Evolutionary conservation across 352 stramenopile species (phyloP).

Genomic region (Hyaloperonospora brassicae): DNA sequence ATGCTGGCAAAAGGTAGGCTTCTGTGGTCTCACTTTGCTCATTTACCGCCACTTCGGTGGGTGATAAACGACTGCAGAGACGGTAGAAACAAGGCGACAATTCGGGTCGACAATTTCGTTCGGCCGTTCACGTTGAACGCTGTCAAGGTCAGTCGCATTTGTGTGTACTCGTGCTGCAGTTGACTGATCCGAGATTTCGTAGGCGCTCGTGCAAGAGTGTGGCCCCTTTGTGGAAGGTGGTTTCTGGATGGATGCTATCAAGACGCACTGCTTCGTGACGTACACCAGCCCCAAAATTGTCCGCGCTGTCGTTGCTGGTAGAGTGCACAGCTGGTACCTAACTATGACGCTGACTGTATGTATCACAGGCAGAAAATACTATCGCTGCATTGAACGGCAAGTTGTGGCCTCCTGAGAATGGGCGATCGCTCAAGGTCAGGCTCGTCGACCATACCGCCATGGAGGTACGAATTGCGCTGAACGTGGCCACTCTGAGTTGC

Average conservation of each 20-base stretch:
- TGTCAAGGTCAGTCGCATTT: constrained; percentile 41
- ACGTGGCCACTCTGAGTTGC: background rate
- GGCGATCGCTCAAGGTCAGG: constrained; percentile 32
- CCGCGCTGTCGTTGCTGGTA: constrained; percentile 5
- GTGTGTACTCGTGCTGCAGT: background rate
- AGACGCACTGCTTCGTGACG: constrained; percentile 83
- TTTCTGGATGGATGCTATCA: constrained; percentile 86
- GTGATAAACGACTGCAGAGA: constrained; percentile 2
- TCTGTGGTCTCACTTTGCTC: constrained; percentile 2
- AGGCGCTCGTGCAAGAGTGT: constrained; percentile 51
- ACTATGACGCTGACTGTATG: background rate
- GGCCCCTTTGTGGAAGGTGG: constrained; percentile 55
- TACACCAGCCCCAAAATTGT: constrained; percentile 46
- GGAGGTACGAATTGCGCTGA: constrained; percentile 24
- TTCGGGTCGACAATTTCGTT: constrained; percentile 70
- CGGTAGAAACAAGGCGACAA: constrained; percentile 11
- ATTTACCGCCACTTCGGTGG: background rate
- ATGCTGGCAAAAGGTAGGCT: background rate
- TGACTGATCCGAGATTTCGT: background rate
- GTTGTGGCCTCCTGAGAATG: constrained; percentile 59
- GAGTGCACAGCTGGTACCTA: background rate
- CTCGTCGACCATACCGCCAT: constrained; percentile 38
- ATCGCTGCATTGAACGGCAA: constrained; percentile 39
- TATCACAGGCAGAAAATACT: constrained; percentile 39
- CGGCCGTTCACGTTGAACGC: constrained; percentile 68